Evolutionary conservation across 2,329 filamentous ascomycete genomes (phyloP).

Genomic region (Epicoccum sorghinum): DNA sequence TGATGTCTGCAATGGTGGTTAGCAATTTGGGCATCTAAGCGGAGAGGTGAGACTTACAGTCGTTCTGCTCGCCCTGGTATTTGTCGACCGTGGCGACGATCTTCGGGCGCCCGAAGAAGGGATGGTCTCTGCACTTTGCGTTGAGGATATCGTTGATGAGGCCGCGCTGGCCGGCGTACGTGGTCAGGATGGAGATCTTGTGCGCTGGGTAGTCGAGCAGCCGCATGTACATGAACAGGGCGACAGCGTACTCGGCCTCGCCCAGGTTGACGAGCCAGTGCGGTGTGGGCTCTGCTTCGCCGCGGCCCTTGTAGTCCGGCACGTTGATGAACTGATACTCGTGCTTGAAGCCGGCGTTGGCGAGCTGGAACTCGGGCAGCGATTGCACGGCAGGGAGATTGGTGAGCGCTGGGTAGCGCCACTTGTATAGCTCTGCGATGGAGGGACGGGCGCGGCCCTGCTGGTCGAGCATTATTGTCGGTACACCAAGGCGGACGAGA

Average conservation of each 20-base stretch:
- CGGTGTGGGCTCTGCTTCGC: slow-evolving; percentile 86
- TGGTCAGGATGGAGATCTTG: slow-evolving; percentile 87
- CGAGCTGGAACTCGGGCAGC: slow-evolving; percentile 72
- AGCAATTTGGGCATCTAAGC: neutral
- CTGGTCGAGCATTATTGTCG: slow-evolving; percentile 85
- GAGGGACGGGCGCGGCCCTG: slow-evolving; percentile 89
- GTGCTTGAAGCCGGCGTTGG: slow-evolving; percentile 90
- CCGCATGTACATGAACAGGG: slow-evolving; percentile 96
- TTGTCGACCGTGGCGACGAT: slow-evolving; percentile 96
- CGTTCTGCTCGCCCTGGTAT: slow-evolving; percentile 99
- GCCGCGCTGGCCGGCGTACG: slow-evolving; percentile 90
- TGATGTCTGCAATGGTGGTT: slow-evolving; percentile 68
- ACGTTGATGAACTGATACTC: slow-evolving; percentile 98
- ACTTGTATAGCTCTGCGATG: slow-evolving; percentile 88
- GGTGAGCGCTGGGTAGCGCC: slow-evolving; percentile 83
- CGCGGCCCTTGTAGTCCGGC: slow-evolving; percentile 86
- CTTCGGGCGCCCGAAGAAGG: slow-evolving; percentile 86
- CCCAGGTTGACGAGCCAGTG: slow-evolving; percentile 97
- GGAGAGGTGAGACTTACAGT: slow-evolving; percentile 71
- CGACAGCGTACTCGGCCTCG: slow-evolving; percentile 95
- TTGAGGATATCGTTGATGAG: slow-evolving; percentile 85
- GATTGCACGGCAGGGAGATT: slow-evolving; percentile 78
- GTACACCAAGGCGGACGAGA: slow-evolving; percentile 89
- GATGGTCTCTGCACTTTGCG: slow-evolving; percentile 81
- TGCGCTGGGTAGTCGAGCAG: slow-evolving; percentile 86